phyloP scores from a whole-genome alignment of 192 early-diverging fungal genomes.

The Podila clonocystis region DNA sequence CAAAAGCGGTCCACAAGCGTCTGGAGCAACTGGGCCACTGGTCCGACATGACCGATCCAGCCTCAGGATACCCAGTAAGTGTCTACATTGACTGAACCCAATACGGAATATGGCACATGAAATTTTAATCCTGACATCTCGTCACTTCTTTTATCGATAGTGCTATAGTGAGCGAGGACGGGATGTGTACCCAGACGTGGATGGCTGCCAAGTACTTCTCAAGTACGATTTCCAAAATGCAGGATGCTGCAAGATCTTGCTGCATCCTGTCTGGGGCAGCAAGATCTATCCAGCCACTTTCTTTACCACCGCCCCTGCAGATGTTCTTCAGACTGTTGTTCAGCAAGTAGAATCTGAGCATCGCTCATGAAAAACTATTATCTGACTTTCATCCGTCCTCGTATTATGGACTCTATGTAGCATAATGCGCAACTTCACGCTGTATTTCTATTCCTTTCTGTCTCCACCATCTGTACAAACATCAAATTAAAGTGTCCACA shows the following conservation, averaged over 20 bases:
- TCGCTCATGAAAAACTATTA: neutral
- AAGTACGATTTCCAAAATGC: slow-evolving; percentile 81
- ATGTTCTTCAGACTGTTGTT: slow-evolving; percentile 45
- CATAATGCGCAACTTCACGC: neutral
- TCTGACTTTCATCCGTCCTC: neutral
- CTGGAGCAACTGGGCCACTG: slow-evolving; percentile 74
- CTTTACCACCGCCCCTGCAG: slow-evolving; percentile 80
- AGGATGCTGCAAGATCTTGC: slow-evolving; percentile 84
- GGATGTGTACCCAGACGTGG: slow-evolving; percentile 89
- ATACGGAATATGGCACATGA: no score
- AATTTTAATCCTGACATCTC: neutral
- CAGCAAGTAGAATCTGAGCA: slow-evolving; percentile 24
- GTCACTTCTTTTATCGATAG: slow-evolving; percentile 26
- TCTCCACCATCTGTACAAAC: neutral
- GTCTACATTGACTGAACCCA: neutral
- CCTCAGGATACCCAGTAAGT: slow-evolving; percentile 84
- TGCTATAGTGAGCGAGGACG: slow-evolving; percentile 76
- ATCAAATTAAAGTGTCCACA: neutral
- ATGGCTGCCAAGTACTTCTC: slow-evolving; percentile 78
- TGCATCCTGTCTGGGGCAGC: slow-evolving; percentile 92
- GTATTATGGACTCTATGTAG: neutral
- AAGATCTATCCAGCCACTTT: slow-evolving; percentile 89
- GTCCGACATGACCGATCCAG: slow-evolving; percentile 93
- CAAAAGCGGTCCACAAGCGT: slow-evolving; percentile 61
- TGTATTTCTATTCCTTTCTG: neutral